These are phyloP conservation scores for Chrysopogon serrulatus DNA, from an alignment of 176 grass and related monocot genomes.

Conservation along the genomic window DNA sequence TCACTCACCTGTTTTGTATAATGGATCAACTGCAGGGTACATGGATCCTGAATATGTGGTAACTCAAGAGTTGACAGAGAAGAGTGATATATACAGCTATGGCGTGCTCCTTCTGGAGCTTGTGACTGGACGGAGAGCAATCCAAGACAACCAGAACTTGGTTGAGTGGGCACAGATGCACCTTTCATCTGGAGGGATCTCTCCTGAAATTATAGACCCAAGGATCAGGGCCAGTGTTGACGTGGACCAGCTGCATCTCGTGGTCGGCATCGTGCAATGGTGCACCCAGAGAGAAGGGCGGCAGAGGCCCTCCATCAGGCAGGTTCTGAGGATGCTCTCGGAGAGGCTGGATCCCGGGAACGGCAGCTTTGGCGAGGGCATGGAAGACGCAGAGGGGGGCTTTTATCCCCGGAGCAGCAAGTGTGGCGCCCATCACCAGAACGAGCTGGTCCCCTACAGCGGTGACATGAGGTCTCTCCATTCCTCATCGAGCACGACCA, in stretches of 20 bases:
- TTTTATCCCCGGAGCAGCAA: slow-evolving; percentile 43
- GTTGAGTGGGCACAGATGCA: slow-evolving; percentile 78
- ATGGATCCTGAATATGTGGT: slow-evolving; percentile 99
- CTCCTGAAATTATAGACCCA: slow-evolving; percentile 60
- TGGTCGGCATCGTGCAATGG: slow-evolving; percentile 55
- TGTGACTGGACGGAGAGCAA: slow-evolving; percentile 74
- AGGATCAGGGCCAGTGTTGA: slow-evolving; percentile 44
- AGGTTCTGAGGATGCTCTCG: slow-evolving; percentile 76
- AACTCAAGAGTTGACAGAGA: slow-evolving; percentile 92
- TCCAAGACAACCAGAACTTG: slow-evolving; percentile 84
- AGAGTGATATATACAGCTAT: slow-evolving; percentile 98
- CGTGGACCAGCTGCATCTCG: slow-evolving; percentile 73
- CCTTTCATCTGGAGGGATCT: slow-evolving; percentile 43
- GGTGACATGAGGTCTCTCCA: slow-evolving; percentile 64
- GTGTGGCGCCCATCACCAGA: slow-evolving; percentile 27
- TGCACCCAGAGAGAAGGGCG: slow-evolving; percentile 81
- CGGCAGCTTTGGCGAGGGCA: slow-evolving; percentile 60
- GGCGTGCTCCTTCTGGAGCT: slow-evolving; percentile 87
- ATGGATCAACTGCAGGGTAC: slow-evolving; percentile 54
- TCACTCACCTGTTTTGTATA: neutral
- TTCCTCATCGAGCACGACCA: slow-evolving; percentile 85
- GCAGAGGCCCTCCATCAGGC: slow-evolving; percentile 83
- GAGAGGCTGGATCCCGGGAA: slow-evolving; percentile 70
- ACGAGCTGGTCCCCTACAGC: slow-evolving; percentile 47
- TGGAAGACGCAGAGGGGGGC: slow-evolving; percentile 35